phyloP scores from a whole-genome alignment of 1,284 basidiomycete species.

The Ustanciosporium gigantosporum region DNA sequence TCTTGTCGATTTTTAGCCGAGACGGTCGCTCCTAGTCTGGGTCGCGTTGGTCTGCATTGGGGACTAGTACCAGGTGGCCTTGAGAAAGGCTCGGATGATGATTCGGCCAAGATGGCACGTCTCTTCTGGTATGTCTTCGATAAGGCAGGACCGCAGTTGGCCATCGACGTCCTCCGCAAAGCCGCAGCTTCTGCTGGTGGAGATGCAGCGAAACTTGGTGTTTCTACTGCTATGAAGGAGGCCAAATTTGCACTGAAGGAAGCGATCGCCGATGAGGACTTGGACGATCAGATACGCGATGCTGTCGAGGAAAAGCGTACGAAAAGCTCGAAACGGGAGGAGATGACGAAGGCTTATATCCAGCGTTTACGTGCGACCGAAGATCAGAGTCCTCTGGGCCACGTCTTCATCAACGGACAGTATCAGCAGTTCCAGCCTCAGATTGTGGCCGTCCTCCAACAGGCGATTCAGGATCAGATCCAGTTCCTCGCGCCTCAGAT shows the following conservation, averaged over 20 bases:
- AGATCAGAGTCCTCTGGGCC: constrained; percentile 36
- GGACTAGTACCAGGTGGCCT: constrained; percentile 49
- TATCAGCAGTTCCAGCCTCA: constrained; percentile 74
- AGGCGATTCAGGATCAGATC: constrained; percentile 35
- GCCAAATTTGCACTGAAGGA: constrained; percentile 22
- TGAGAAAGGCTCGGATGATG: constrained; percentile 15
- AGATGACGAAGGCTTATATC: constrained; percentile 22
- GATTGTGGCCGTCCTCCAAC: constrained; percentile 41
- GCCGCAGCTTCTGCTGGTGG: constrained; percentile 8
- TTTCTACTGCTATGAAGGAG: constrained; percentile 21
- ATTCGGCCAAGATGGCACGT: constrained; percentile 31
- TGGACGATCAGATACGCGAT: constrained; percentile 1
- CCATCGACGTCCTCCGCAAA: constrained; percentile 30
- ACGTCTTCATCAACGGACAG: constrained; percentile 84
- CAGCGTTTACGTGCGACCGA: constrained; percentile 28
- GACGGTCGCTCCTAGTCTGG: constrained; percentile 31
- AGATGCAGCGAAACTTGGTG: constrained; percentile 10
- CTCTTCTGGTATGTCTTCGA: constrained; percentile 47
- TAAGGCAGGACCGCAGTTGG: constrained; percentile 9
- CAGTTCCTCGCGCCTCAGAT: constrained; percentile 64
- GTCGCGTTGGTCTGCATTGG: constrained; percentile 48
- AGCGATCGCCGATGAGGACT: constrained; percentile 5
- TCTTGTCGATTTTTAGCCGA: constrained; percentile 44
- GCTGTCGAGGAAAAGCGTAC: neutral
- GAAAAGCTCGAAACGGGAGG: constrained; percentile 6